Base-by-base conservation (phyloP, 192 early-diverging fungal species). In the Coemansia asiatica region DNA sequence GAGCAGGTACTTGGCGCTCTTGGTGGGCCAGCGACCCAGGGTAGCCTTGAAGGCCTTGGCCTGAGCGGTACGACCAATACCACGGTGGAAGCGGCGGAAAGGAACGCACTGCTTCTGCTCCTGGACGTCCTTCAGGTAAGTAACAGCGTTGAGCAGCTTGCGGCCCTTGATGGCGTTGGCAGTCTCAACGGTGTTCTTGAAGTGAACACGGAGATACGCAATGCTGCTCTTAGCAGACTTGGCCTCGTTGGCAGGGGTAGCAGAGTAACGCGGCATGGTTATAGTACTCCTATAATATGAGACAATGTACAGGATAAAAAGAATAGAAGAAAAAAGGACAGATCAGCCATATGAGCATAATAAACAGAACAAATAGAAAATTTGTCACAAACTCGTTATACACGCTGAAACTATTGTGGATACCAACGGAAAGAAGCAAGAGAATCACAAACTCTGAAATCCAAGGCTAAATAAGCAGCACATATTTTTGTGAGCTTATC, bases 121-220 rank as follows among this genome's bases (percentile, higher is more conserved):
- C 85, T 91, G 91, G 71, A 98, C 96, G 84, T 94, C 93, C 64
- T 88, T 87, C 65, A 98, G 89, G 90, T 92, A 98, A 58, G 81
- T 72, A 57, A 94, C 86, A 69, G 96, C 96, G 89, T 97, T 94
- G 63, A 83, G 77, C 67, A 96, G 88, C 87, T 92, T 92, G 86
- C 91, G 81, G 76, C 96, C 96, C 69, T 89, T 87, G 84, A 98
- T 90, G 78, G 94, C 91, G 75, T 85, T 88, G 76, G 95, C 95
- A 63, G 92, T 87, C 85, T 98, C 96, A 71, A 92, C 94, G 51
- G 96, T 96, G 90, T 98, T 98, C 90, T 98, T 96, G 90, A 95
- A 97, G 83, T 87, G 86, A 82, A 90, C 91, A 81, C 93, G 92
- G 72, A 98, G 90, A 91, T 96, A 94, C 55, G 89, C 89, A 71